Conservation (phyloP, 805 yeast species). For the Lipomyces sp. region DNA sequence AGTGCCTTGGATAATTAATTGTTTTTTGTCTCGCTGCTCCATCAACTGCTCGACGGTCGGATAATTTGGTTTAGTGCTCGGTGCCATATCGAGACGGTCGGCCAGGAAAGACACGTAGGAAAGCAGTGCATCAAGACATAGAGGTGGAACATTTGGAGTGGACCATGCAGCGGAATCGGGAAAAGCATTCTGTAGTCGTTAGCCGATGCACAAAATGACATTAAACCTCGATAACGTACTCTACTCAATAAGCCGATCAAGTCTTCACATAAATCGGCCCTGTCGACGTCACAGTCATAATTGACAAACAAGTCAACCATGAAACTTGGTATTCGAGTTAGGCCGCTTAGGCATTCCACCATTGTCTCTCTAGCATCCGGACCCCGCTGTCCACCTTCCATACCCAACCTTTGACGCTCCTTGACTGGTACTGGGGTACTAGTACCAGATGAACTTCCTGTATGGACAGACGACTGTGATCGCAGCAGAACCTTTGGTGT, state of each 20-base stretch:
- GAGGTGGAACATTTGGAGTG: slow-evolving; percentile 88
- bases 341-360: slow-evolving; percentile 75
- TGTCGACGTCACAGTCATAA: slow-evolving; percentile 89
- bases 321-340: slow-evolving; percentile 67
- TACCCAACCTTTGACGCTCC: slow-evolving; percentile 35
- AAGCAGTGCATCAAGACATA: slow-evolving; percentile 86
- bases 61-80: slow-evolving; percentile 11
- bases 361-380: slow-evolving; percentile 67
- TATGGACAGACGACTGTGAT: slow-evolving; percentile 13
- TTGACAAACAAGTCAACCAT: slow-evolving; percentile 77
- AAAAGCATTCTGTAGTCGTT: slow-evolving; percentile 58
- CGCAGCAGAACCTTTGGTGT: slow-evolving; percentile 58
- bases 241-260: slow-evolving; percentile 73
- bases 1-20: slow-evolving; percentile 76
- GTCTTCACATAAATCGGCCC: slow-evolving; percentile 73
- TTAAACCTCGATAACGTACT: slow-evolving; percentile 12
- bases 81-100: slow-evolving; percentile 37
- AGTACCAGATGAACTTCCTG: slow-evolving; percentile 24
- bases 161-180: slow-evolving; percentile 83
- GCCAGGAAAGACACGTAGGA: slow-evolving; percentile 47
- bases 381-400: slow-evolving; percentile 37
- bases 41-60: slow-evolving; percentile 26
- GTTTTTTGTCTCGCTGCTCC: slow-evolving; percentile 54
- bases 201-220: neutral
- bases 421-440: slow-evolving; percentile 36